phyloP scores from a whole-genome alignment of 2,329 filamentous ascomycete genomes.

The Fusarium tricinctum region DNA sequence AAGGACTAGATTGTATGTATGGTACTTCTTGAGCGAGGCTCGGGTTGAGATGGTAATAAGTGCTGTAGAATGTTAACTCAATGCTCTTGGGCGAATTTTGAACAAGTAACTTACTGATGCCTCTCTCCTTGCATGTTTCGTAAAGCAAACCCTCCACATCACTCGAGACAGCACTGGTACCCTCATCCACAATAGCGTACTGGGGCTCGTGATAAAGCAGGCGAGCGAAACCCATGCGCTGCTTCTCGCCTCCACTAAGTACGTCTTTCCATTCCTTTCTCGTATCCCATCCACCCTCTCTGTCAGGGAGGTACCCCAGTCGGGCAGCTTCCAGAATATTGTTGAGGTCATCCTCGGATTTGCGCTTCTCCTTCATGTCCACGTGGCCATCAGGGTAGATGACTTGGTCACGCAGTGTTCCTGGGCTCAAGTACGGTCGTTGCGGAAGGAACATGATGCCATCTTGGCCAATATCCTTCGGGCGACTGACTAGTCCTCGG shows the following conservation, averaged over 20 bases:
- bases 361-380: constrained; percentile 88
- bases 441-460: constrained; percentile 99
- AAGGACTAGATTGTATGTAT: constrained; percentile 89
- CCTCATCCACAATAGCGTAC: constrained; percentile 96
- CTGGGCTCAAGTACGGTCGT: constrained; percentile 90
- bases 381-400: constrained; percentile 96
- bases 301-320: constrained; percentile 88
- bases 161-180: constrained; percentile 91
- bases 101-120: constrained; percentile 79
- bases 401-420: constrained; percentile 94
- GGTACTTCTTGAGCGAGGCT: constrained; percentile 94
- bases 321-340: constrained; percentile 84
- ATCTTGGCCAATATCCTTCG: constrained; percentile 83
- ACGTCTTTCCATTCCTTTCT: constrained; percentile 99
- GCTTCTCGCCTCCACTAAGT: constrained; percentile 96
- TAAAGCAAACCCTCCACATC: constrained; percentile 96
- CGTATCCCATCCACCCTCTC: constrained; percentile 97
- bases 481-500: constrained; percentile 89
- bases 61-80: constrained; percentile 63
- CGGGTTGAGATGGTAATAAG: constrained; percentile 96
- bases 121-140: constrained; percentile 90
- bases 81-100: not conserved
- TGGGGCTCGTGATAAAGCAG: constrained; percentile 94
- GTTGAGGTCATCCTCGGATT: constrained; percentile 82
- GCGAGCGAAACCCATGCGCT: constrained; percentile 91